Evolutionary conservation across 441 rosid species (phyloP).

Genomic region (Hypseocharis bilobata): DNA sequence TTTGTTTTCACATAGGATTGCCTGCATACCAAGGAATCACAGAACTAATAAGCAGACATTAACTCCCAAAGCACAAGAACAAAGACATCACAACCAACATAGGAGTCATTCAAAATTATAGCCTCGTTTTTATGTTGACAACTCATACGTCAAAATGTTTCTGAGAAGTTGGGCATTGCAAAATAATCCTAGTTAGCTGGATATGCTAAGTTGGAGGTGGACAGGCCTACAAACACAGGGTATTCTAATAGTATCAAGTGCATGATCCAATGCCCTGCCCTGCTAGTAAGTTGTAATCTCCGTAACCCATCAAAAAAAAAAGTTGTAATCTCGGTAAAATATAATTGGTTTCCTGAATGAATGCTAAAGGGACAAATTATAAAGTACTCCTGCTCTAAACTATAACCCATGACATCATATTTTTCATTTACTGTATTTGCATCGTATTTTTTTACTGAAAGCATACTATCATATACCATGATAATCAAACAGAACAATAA

Average conservation of each 20-base stretch:
- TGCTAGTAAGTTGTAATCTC: background rate
- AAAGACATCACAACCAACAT: background rate
- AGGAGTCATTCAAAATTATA: background rate
- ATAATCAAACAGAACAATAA: background rate
- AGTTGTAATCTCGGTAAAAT: too few relatives aligned
- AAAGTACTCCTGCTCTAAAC: background rate
- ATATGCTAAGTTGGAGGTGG: too few relatives aligned
- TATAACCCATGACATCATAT: background rate
- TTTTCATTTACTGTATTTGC: background rate
- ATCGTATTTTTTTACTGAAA: background rate
- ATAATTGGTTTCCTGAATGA: background rate
- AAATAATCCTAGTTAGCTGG: too few relatives aligned
- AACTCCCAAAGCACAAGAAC: background rate
- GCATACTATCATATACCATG: background rate
- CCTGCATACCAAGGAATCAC: constrained; percentile 1
- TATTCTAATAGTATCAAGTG: too few relatives aligned
- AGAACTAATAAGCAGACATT: background rate
- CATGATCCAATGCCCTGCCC: too few relatives aligned
- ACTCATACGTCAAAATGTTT: too few relatives aligned
- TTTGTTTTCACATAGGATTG: background rate
- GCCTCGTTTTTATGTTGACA: too few relatives aligned
- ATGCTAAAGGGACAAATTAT: background rate
- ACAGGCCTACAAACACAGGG: background rate
- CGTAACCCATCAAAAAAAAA: background rate
- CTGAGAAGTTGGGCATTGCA: background rate